phyloP scores from a whole-genome alignment of 176 grass and related monocot genomes.

The Ensete ventricosum region DNA sequence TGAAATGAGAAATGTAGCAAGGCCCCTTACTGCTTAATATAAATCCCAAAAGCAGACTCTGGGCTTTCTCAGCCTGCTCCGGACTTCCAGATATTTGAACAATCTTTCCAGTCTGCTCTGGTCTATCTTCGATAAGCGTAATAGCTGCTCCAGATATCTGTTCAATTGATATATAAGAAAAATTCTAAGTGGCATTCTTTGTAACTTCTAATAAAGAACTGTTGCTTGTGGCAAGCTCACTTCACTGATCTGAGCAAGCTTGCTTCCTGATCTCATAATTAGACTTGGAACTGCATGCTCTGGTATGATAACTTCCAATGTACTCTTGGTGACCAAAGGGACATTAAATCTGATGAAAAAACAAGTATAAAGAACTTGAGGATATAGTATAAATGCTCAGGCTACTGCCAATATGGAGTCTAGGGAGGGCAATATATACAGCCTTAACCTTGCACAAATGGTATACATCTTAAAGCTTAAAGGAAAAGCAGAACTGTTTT shows the following conservation, averaged over 20 bases:
- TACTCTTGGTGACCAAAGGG: conserved; percentile 86
- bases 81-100: conserved; percentile 92
- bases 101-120: conserved; percentile 47
- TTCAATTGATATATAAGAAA: conserved; percentile 21
- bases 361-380: conserved; percentile 19
- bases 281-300: conserved; percentile 65
- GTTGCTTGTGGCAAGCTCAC: conserved; percentile 6
- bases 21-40: conserved; percentile 80
- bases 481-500: conserved; percentile 9
- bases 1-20: background rate
- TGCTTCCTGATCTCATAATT: conserved; percentile 81
- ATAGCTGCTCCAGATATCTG: conserved; percentile 91
- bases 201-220: background rate
- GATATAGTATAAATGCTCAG: conserved; percentile 1
- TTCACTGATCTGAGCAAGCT: conserved; percentile 96
- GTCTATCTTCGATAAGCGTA: conserved; percentile 52
- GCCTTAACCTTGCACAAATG: background rate
- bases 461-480: conserved; percentile 10
- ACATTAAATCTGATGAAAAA: conserved; percentile 47
- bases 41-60: conserved; percentile 86
- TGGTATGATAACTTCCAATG: conserved; percentile 84
- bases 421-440: background rate
- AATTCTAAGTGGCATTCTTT: background rate
- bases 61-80: conserved; percentile 79
- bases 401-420: background rate